Evolutionary conservation across 768 basidiomycete species (phyloP), one percentile per base, ranked within the genome.

Genomic region (Suillus ampliporus): DNA sequence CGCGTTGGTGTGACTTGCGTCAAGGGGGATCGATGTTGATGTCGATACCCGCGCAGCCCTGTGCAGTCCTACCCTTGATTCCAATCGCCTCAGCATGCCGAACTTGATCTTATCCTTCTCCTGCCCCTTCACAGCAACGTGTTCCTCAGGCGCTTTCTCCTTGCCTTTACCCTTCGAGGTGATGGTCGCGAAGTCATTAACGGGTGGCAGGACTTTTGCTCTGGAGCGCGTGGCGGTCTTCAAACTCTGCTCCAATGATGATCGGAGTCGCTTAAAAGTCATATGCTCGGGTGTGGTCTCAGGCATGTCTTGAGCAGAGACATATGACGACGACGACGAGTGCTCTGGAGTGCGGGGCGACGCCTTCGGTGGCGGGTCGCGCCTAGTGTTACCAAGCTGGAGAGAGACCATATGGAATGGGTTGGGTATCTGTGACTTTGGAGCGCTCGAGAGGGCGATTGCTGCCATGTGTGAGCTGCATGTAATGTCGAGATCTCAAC

Each of bases 211-310:
- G 9, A 74, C 52, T 66, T 82, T 83, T 23, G 71, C 73, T 77
- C 79, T 86, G 40, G 87, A 84, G 58, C 86, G 82, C 13, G 88
- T 87, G 57, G 87, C 88, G 14, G 84, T 83, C 56, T 87, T 84
- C 43, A 91, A 65, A 68, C 84, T 87, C 65, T 90, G 86, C 68
- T 89, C 89, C 26, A 92, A 75, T 6, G 88, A 85, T 3, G 88
- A 85, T 60, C 87, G 86, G 61, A 91, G 75, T 46, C 88, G 85
- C 69, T 83, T 84, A 70, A 91, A 86, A 6, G 87, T 80, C 68
- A 80, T 86, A 44, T 83, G 79, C n/a, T n/a, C n/a, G n/a, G n/a
- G n/a, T 0, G 78, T 71, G 19, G 82, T 72, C 56, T 83, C 81
- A 35, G 80, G 74, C 11, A 71, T 63, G 47, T 75, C 77, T 68